Evolutionary conservation across 2,329 filamentous ascomycete genomes (phyloP).

Genomic region (Westerdykella aurantiaca): DNA sequence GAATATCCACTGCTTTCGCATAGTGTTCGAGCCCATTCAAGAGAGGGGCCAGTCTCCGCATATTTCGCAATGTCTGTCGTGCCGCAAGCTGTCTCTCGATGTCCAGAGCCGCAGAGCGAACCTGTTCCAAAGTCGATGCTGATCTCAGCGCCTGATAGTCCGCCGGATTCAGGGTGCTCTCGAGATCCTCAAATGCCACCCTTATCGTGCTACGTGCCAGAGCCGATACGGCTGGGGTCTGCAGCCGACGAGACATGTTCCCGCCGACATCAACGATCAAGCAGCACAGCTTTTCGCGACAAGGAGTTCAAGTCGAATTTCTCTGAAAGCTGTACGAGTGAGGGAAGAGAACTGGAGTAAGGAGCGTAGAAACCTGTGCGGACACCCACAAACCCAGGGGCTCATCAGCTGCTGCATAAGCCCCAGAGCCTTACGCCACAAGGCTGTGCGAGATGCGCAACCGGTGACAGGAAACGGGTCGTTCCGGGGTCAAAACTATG

Average conservation of each 20-base stretch:
- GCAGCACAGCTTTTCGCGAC: no score
- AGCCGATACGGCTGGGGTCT: background rate
- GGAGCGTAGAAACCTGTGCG: no score
- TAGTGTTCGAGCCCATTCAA: constrained; percentile 42
- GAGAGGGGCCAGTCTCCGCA: constrained; percentile 41
- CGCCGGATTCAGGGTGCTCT: constrained; percentile 10
- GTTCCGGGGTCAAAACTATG: no score
- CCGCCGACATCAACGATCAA: no score
- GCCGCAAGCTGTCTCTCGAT: constrained; percentile 41
- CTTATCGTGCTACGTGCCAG: constrained; percentile 38
- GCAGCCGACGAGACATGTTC: background rate
- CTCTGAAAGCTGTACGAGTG: no score
- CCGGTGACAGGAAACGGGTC: no score
- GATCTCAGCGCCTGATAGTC: constrained; percentile 19
- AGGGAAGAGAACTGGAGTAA: no score
- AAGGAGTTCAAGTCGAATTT: no score
- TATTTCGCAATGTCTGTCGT: constrained; percentile 38
- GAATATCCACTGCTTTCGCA: constrained; percentile 37
- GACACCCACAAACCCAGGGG: no score
- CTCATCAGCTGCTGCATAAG: no score
- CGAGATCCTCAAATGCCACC: constrained; percentile 17
- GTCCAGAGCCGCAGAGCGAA: constrained; percentile 31
- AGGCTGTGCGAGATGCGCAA: no score
- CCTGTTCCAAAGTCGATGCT: constrained; percentile 34
- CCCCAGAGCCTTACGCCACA: no score